Conservation (phyloP, 1,139 yeast species). For the Suhomyces bokatorum region DNA sequence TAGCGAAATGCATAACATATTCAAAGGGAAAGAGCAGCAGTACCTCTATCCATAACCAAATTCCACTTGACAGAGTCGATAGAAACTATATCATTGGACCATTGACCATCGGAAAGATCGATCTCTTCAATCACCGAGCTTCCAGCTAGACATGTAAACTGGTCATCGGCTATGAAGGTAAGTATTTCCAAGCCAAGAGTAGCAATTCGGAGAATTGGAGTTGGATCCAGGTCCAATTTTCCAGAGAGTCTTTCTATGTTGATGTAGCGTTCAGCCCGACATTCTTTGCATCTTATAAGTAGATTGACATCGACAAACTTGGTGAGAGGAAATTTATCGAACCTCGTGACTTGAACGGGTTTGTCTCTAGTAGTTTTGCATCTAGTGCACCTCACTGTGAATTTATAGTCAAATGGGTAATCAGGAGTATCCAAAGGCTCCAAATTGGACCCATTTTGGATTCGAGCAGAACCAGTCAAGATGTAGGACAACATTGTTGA, state of each 20-base stretch:
- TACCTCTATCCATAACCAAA: slow-evolving; percentile 4
- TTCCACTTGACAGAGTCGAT: slow-evolving; percentile 18
- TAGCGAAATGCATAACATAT: not conserved
- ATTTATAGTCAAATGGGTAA: slow-evolving; percentile 22
- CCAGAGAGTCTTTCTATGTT: slow-evolving; percentile 14
- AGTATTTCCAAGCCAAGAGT: slow-evolving; percentile 21
- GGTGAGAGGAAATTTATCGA: slow-evolving; percentile 17
- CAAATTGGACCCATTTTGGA: slow-evolving; percentile 19
- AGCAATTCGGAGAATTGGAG: slow-evolving; percentile 17
- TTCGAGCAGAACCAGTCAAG: slow-evolving; percentile 15
- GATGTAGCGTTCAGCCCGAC: slow-evolving; percentile 21
- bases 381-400: slow-evolving; percentile 20
- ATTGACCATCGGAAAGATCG: slow-evolving; percentile 21
- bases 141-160: slow-evolving; percentile 17
- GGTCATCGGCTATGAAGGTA: slow-evolving; percentile 21
- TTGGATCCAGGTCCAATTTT: slow-evolving; percentile 13
- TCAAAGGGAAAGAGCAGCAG: slow-evolving; percentile 2
- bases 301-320: slow-evolving; percentile 22
- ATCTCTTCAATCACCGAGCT: slow-evolving; percentile 17
- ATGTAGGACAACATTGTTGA: slow-evolving; percentile 9
- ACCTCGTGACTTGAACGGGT: slow-evolving; percentile 22
- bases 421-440: slow-evolving; percentile 20
- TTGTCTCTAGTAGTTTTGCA: slow-evolving; percentile 20
- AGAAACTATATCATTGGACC: slow-evolving; percentile 22
- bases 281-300: slow-evolving; percentile 20